These are phyloP conservation scores for Saturnispora sanitii DNA, from an alignment of 805 yeast genomes.

Conservation along the genomic window DNA sequence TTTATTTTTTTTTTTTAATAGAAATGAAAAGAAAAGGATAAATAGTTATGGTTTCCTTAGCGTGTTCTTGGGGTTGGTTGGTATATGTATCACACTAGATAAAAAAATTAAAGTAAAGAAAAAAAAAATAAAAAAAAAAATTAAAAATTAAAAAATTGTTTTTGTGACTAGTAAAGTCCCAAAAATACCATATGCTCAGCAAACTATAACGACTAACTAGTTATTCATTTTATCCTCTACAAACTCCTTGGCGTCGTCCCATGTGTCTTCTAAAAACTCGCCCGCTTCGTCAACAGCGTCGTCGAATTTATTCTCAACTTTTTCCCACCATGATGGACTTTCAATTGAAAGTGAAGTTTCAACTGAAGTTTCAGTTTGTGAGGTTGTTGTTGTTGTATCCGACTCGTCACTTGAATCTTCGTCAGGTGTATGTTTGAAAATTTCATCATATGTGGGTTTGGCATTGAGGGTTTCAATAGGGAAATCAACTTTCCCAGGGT, in stretches of 20 bases:
- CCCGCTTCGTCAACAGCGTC: constrained; percentile 5
- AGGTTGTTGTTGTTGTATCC: not conserved
- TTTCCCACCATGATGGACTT: constrained; percentile 2
- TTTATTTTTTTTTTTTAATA: no score
- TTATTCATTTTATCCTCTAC: not conserved
- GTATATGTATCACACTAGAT: no score
- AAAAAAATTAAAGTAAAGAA: no score
- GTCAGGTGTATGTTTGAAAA: constrained; percentile 1
- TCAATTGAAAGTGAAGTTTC: not conserved
- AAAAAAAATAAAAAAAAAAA: no score
- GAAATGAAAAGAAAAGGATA: no score
- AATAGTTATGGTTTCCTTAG: no score
- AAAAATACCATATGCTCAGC: no score
- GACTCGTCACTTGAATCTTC: not conserved
- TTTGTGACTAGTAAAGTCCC: no score
- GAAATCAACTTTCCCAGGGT: constrained; percentile 45
- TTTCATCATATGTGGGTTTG: constrained; percentile 42
- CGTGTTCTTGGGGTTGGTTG: no score
- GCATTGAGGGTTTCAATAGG: constrained; percentile 32
- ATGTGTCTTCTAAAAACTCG: constrained; percentile 17
- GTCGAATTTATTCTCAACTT: not conserved
- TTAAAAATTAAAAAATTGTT: no score
- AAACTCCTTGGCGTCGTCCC: constrained; percentile 1
- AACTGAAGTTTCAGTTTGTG: not conserved
- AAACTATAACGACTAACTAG: no score